Evolutionary conservation across 1,284 basidiomycete species (phyloP).

Genomic region (Leccinum olivaceoglutinosum): DNA sequence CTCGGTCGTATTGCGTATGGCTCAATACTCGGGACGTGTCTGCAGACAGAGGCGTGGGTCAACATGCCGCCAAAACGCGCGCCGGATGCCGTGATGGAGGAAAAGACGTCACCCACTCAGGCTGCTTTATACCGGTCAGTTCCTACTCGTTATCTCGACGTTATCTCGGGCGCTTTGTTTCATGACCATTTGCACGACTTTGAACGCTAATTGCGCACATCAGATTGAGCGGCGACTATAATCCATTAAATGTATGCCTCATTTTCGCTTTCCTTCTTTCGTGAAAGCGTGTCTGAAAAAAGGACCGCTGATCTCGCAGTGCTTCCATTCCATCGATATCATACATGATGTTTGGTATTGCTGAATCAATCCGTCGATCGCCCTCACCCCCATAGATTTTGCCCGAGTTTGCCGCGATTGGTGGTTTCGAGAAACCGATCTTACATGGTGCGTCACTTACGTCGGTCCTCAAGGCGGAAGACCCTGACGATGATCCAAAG

Average conservation of each 20-base stretch:
- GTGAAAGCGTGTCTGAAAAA: constrained; percentile 7
- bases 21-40: neutral
- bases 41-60: constrained; percentile 81
- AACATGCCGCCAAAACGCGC: constrained; percentile 81
- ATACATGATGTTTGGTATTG: neutral
- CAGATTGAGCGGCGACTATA: constrained; percentile 84
- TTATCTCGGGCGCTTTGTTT: constrained; percentile 5
- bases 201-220: neutral
- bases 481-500: constrained; percentile 26
- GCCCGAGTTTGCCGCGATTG: constrained; percentile 90
- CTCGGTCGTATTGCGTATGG: neutral
- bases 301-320: neutral
- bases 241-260: constrained; percentile 78
- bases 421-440: constrained; percentile 92
- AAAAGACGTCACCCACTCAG: constrained; percentile 78
- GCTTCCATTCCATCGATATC: neutral
- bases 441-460: constrained; percentile 47
- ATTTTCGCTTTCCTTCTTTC: neutral
- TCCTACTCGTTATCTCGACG: neutral
- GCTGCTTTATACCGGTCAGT: constrained; percentile 85
- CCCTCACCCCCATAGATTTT: constrained; percentile 57
- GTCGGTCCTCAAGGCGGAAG: neutral
- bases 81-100: constrained; percentile 83
- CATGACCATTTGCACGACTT: neutral
- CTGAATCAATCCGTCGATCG: constrained; percentile 15